Conservation (phyloP, 2,329 filamentous ascomycete species). For the Arthrobotrys conoides region DNA sequence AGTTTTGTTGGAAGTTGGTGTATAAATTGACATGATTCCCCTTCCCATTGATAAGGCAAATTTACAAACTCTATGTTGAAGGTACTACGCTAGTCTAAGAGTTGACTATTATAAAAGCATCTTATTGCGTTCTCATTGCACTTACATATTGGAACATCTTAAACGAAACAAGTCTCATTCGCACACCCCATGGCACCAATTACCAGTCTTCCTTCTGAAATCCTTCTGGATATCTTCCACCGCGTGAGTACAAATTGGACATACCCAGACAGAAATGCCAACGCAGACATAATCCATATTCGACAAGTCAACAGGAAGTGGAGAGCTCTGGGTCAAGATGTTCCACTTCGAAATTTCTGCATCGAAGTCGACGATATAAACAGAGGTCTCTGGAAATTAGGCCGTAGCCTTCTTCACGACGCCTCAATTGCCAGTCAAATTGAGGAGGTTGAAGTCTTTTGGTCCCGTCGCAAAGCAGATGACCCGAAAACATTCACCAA, state of each 20-base stretch:
- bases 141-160: background rate
- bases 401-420: constrained; percentile 6
- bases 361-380: constrained; percentile 6
- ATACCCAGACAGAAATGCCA: background rate
- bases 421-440: background rate
- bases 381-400: constrained; percentile 14
- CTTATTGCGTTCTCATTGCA: background rate
- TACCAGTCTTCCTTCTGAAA: constrained; percentile 19
- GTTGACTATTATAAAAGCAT: background rate
- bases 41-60: background rate
- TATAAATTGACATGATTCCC: background rate
- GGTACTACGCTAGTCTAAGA: no score
- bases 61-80: no score
- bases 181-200: background rate
- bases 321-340: background rate
- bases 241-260: background rate
- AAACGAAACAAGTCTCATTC: background rate
- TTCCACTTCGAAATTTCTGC: constrained; percentile 1
- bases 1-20: constrained; percentile 4
- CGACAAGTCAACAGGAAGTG: constrained; percentile 11
- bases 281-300: constrained; percentile 14
- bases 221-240: constrained; percentile 26
- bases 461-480: constrained; percentile 21
- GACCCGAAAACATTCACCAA: background rate
- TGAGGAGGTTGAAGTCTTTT: background rate